Percentiles rank a stretch among this genome's conserved stretches.
phyloP scores from a whole-genome alignment of 208 protist species.

The Angomonas deanei region DNA sequence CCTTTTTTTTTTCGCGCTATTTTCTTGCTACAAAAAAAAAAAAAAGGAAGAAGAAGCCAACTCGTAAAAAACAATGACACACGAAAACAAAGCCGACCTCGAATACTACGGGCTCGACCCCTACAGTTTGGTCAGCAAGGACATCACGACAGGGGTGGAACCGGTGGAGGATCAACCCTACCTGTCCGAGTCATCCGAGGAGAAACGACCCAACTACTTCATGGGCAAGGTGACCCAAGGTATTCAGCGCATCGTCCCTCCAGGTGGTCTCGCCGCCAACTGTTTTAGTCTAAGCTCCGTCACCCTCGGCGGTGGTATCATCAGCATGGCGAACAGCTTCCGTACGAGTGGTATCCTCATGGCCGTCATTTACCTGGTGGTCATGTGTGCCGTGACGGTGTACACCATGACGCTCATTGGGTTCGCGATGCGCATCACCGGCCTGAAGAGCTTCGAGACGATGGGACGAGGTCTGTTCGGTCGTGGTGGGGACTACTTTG shows the following conservation, averaged over 20 bases:
- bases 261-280: constrained; percentile 37
- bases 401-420: constrained; percentile 56
- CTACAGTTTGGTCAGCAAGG: too few relatives aligned
- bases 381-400: constrained; percentile 40
- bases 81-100: too few relatives aligned
- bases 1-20: too few relatives aligned
- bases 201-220: constrained; percentile 66
- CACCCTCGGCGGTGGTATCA: too few relatives aligned
- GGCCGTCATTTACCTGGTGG: constrained; percentile 50
- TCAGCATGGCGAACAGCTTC: constrained; percentile 45
- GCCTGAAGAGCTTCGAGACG: constrained; percentile 40
- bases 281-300: constrained; percentile 60
- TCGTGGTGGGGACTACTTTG: constrained; percentile 50
- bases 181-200: too few relatives aligned
- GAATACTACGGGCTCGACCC: too few relatives aligned
- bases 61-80: too few relatives aligned
- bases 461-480: constrained; percentile 42
- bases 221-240: constrained; percentile 48
- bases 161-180: too few relatives aligned
- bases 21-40: too few relatives aligned
- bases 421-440: constrained; percentile 44
- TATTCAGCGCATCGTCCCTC: constrained; percentile 34
- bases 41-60: too few relatives aligned
- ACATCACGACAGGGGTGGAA: too few relatives aligned
- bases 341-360: constrained; percentile 43